Percentiles rank a stretch among this genome's conserved stretches.
Conservation (phyloP, 805 yeast genomes). For the Soucietia sequanensis region DNA sequence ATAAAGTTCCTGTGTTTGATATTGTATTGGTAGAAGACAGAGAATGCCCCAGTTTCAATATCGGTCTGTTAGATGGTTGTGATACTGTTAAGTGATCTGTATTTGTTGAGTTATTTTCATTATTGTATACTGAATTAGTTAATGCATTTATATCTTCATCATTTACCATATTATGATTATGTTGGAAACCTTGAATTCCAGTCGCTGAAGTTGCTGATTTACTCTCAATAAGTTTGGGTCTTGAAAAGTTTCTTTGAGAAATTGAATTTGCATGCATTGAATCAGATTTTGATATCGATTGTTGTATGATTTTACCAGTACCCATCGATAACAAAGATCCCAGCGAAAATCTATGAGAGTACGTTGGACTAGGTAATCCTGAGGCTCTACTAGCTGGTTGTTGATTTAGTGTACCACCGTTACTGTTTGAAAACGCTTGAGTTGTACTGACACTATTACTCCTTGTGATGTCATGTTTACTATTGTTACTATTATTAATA, state of each 20-base stretch:
- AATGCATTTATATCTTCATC: conserved; percentile 1
- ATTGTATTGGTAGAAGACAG: conserved; percentile 27
- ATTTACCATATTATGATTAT: background rate
- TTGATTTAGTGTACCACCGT: too few species aligned
- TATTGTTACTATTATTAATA: conserved; percentile 6
- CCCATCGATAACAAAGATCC: conserved; percentile 41
- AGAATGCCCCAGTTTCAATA: conserved; percentile 14
- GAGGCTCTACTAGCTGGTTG: conserved; percentile 6
- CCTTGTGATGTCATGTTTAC: conserved; percentile 3
- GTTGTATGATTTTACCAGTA: conserved; percentile 39
- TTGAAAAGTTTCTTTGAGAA: background rate
- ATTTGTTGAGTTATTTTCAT: background rate
- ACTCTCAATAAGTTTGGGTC: conserved; percentile 25
- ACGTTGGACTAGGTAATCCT: conserved; percentile 21
- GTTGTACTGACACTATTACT: conserved; percentile 8
- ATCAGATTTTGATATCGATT: conserved; percentile 16
- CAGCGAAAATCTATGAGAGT: conserved; percentile 34
- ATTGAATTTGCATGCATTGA: background rate
- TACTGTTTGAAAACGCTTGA: conserved; percentile 1
- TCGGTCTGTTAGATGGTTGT: conserved; percentile 8
- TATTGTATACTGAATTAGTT: background rate
- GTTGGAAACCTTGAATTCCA: too few species aligned
- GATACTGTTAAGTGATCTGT: conserved; percentile 6
- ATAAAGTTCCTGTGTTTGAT: conserved; percentile 8
- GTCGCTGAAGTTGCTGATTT: conserved; percentile 10